Evolutionary conservation across 139 green algal species (phyloP), one percentile per base, ranked within the genome.

Genomic region (Chlamydomonas sphaeroides): DNA sequence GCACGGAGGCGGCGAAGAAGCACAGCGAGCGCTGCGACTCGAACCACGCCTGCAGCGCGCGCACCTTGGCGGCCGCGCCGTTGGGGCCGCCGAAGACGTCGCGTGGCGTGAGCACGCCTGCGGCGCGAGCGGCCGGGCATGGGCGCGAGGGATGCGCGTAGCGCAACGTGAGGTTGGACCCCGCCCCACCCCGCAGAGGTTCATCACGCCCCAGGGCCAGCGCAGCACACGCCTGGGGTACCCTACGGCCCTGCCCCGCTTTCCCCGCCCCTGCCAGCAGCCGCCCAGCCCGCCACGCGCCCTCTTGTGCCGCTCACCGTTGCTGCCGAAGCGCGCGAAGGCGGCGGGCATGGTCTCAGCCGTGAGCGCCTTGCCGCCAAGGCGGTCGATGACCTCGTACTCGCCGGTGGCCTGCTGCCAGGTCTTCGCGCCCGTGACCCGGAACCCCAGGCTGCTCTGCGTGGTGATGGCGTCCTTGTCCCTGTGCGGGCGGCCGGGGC

Each of bases 351-450:
- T 91, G 33, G 83, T 85, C 21, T 90, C 85, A 26, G 75, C 41
- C 20, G 82, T 90, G 42, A 98, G 83, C 35, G 84, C 73, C 85
- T 96, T 97, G 88, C 95, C 95, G 90, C 91, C 96, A n/a, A 88
- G 72, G 69, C 86, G 78, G 63, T 90, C 88, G 5, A 25, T 66
- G 51, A 93, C 93, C 68, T 68, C 78, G 66, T 92, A 90, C 33
- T 88, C 87, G 39, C 88, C 85, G 51, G 85, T 76, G 26, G 61
- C 72, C 36, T 78, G 68, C 33, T 89, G 59, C 86, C 91, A 97
- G 11, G 92, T 87, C 87, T 94, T 86, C 88, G 96, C 90, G 62
- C 95, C 95, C 42, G 93, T 98, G 38, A 98, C 83, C 39, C 95
- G 92, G 88, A 95, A 98, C n/a, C 95, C 95, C 36, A 96, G 76